Conservation (phyloP, 75 land plant genomes). For the Pinus taeda region DNA sequence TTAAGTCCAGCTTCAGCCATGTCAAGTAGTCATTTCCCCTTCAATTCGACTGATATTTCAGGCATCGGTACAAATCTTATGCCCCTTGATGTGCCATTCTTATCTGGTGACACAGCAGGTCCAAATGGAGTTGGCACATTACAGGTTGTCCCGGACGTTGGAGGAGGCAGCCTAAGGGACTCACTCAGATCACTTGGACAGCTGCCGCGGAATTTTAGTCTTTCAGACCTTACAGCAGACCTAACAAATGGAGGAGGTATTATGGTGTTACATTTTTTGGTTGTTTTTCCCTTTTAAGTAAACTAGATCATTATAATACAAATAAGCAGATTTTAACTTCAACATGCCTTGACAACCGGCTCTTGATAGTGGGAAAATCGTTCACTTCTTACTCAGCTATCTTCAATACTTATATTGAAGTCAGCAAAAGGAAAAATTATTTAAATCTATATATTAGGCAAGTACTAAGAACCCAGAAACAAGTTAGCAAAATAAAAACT, state of each 20-base stretch:
- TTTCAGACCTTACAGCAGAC: constrained; percentile 88
- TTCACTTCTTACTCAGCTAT: neutral
- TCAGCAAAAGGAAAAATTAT: neutral
- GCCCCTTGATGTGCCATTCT: constrained; percentile 66
- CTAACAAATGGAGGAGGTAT: constrained; percentile 80
- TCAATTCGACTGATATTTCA: constrained; percentile 79
- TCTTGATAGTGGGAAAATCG: neutral
- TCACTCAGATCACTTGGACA: constrained; percentile 67
- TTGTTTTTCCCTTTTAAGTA: neutral
- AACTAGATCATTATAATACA: neutral
- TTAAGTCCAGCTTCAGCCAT: constrained; percentile 68
- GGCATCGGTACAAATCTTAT: constrained; percentile 77
- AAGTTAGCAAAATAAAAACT: too few species aligned
- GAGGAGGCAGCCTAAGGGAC: constrained; percentile 55
- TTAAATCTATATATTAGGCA: neutral
- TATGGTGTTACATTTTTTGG: neutral
- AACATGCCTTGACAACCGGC: neutral
- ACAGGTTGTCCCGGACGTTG: constrained; percentile 63
- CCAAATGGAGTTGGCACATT: constrained; percentile 53
- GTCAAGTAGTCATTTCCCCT: constrained; percentile 85
- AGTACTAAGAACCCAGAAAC: too few species aligned
- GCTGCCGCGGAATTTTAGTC: constrained; percentile 88
- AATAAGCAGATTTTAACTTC: neutral
- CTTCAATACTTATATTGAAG: neutral
- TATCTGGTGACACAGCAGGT: constrained; percentile 43